Conservation (phyloP, 2,329 filamentous ascomycete species). For the Colletotrichum sp. region DNA sequence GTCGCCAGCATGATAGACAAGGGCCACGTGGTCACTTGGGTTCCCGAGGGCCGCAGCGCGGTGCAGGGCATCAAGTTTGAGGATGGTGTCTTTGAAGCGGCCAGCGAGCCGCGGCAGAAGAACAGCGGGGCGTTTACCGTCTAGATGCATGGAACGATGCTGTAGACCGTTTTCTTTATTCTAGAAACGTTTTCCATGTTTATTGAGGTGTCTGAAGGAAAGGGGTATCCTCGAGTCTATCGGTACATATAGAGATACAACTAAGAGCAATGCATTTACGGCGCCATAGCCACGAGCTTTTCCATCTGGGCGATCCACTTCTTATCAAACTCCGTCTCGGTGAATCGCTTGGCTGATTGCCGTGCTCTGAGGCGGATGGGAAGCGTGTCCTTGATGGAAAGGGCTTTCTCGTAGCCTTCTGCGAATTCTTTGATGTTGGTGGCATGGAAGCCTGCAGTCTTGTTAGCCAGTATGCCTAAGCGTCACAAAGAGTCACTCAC, state of each 20-base stretch:
- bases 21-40: slow-evolving; percentile 76
- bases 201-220: slow-evolving; percentile 22
- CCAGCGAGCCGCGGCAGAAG: slow-evolving; percentile 74
- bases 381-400: slow-evolving; percentile 73
- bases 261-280: slow-evolving; percentile 8
- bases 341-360: slow-evolving; percentile 81
- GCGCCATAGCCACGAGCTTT: slow-evolving; percentile 61
- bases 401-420: slow-evolving; percentile 75
- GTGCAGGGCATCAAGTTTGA: slow-evolving; percentile 70
- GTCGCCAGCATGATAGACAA: slow-evolving; percentile 64
- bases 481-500: slow-evolving; percentile 48
- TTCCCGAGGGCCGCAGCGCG: slow-evolving; percentile 65
- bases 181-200: not conserved
- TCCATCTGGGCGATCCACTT: slow-evolving; percentile 81
- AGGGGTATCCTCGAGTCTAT: slow-evolving; percentile 43
- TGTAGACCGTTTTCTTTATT: not conserved
- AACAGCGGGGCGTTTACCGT: slow-evolving; percentile 68
- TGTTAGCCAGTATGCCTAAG: slow-evolving; percentile 19
- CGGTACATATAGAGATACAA: slow-evolving; percentile 20
- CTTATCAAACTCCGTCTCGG: slow-evolving; percentile 81
- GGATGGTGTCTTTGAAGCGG: slow-evolving; percentile 78
- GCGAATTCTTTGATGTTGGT: slow-evolving; percentile 81
- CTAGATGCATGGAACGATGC: slow-evolving; percentile 23
- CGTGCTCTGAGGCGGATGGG: slow-evolving; percentile 78
- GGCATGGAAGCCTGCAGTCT: slow-evolving; percentile 76